phyloP scores from a whole-genome alignment of 306 rosid species.

The Datisca glomerata region DNA sequence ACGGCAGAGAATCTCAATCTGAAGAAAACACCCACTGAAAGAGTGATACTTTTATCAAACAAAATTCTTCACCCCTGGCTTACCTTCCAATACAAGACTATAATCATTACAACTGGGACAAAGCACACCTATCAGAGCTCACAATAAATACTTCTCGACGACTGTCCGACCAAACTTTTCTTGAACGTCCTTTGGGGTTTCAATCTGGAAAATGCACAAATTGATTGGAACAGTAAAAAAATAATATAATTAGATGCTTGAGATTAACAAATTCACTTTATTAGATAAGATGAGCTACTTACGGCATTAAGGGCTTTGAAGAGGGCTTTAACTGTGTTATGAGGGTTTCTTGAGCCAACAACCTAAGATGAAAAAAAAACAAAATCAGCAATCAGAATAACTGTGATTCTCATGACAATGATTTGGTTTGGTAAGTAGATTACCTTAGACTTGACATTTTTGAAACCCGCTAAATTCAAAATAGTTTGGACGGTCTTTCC shows the following conservation, averaged over 20 bases:
- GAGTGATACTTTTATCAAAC: too few species aligned
- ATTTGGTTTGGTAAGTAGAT: slow-evolving; percentile 10
- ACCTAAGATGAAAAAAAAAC: slow-evolving; percentile 33
- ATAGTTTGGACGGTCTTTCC: slow-evolving; percentile 78
- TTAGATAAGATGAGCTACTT: slow-evolving; percentile 21
- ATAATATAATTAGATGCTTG: slow-evolving; percentile 10
- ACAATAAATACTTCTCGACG: slow-evolving; percentile 75
- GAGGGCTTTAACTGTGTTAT: slow-evolving; percentile 78
- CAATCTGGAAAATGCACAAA: slow-evolving; percentile 41
- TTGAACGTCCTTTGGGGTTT: slow-evolving; percentile 85
- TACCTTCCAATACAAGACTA: too few species aligned
- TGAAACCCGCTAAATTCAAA: slow-evolving; percentile 73
- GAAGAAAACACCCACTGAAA: too few species aligned
- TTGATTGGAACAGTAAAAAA: slow-evolving; percentile 5
- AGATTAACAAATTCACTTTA: background rate
- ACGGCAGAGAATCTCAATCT: too few species aligned
- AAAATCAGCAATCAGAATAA: too few species aligned
- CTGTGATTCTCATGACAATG: too few species aligned
- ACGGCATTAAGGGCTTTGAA: slow-evolving; percentile 88
- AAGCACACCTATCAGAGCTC: too few species aligned
- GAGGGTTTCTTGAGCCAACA: slow-evolving; percentile 79
- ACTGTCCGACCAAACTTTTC: slow-evolving; percentile 89
- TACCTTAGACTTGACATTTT: slow-evolving; percentile 94
- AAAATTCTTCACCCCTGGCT: too few species aligned
- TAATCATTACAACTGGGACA: too few species aligned